These are phyloP conservation scores for Moesziomyces sp. DNA, from an alignment of 1,284 basidiomycete genomes.

Conservation along the genomic window DNA sequence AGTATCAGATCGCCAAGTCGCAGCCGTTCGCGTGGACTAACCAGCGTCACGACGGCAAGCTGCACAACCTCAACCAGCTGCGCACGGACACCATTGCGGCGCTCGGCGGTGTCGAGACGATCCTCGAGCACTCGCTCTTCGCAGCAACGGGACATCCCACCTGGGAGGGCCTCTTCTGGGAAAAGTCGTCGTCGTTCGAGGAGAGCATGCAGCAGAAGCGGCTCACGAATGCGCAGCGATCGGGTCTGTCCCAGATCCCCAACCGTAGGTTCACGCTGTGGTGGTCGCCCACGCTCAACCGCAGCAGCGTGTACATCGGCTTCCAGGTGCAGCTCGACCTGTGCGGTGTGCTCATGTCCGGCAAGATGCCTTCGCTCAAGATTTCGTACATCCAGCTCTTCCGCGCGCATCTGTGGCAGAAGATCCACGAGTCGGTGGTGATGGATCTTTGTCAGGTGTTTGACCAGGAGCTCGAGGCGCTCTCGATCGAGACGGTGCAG, in stretches of 20 bases:
- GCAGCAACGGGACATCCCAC: slow-evolving; percentile 88
- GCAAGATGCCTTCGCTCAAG: slow-evolving; percentile 88
- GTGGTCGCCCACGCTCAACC: slow-evolving; percentile 97
- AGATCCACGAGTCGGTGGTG: slow-evolving; percentile 79
- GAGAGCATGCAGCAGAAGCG: slow-evolving; percentile 86
- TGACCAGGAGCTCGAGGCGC: slow-evolving; percentile 96
- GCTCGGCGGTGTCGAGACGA: slow-evolving; percentile 95
- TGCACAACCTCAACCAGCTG: slow-evolving; percentile 98
- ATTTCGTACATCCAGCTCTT: slow-evolving; percentile 96
- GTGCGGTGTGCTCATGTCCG: slow-evolving; percentile 87
- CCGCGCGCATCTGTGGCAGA: slow-evolving; percentile 99
- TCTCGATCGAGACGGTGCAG: slow-evolving; percentile 99
- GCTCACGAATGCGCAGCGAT: slow-evolving; percentile 91
- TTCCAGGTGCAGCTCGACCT: slow-evolving; percentile 99
- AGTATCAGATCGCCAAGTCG: slow-evolving; percentile 85
- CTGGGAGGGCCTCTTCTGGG: slow-evolving; percentile 73
- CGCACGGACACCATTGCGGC: slow-evolving; percentile 99
- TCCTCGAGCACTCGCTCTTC: slow-evolving; percentile 96
- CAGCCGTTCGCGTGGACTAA: slow-evolving; percentile 99
- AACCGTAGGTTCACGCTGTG: slow-evolving; percentile 99
- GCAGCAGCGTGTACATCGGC: slow-evolving; percentile 98
- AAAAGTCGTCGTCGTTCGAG: slow-evolving; percentile 79
- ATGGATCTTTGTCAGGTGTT: slow-evolving; percentile 98
- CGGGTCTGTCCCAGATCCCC: slow-evolving; percentile 96
- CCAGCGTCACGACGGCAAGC: slow-evolving; percentile 95